These are phyloP conservation scores for Gnetum montanum DNA, from an alignment of 75 land plant genomes.

Conservation along the genomic window DNA sequence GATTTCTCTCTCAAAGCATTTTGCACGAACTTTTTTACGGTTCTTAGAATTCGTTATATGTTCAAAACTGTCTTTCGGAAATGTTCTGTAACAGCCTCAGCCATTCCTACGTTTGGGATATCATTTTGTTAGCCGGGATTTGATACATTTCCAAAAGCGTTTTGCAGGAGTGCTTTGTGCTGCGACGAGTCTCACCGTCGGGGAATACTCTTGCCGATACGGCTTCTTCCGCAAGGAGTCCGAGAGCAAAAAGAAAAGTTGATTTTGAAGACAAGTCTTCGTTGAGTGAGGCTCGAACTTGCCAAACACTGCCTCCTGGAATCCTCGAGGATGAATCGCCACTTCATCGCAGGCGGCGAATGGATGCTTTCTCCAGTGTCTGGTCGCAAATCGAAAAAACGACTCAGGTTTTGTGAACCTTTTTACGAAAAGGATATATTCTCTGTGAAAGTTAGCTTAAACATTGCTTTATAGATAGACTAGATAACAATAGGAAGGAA, in stretches of 20 bases:
- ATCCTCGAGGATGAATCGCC: constrained; percentile 13
- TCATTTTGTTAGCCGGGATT: too few species aligned
- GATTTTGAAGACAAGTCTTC: background rate
- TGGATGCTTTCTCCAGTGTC: constrained; percentile 33
- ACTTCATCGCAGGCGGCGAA: constrained; percentile 24
- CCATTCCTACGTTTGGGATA: too few species aligned
- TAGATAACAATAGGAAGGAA: too few species aligned
- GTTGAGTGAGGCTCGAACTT: background rate
- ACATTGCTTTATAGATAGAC: too few species aligned
- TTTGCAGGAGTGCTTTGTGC: constrained; percentile 4
- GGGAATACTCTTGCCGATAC: background rate
- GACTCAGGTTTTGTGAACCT: constrained; percentile 56
- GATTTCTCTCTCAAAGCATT: too few species aligned
- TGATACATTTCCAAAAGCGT: too few species aligned
- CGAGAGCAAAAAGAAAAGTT: background rate
- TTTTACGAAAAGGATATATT: too few species aligned
- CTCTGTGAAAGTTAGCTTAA: too few species aligned
- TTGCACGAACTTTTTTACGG: too few species aligned
- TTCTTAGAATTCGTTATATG: too few species aligned
- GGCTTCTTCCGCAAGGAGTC: background rate
- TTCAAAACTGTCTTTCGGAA: too few species aligned
- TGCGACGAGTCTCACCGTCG: background rate
- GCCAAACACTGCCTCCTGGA: background rate
- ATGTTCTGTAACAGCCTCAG: too few species aligned
- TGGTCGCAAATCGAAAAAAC: constrained; percentile 60